phyloP scores from a whole-genome alignment of 2,329 filamentous ascomycete species.

The Colletotrichum falcatum region DNA sequence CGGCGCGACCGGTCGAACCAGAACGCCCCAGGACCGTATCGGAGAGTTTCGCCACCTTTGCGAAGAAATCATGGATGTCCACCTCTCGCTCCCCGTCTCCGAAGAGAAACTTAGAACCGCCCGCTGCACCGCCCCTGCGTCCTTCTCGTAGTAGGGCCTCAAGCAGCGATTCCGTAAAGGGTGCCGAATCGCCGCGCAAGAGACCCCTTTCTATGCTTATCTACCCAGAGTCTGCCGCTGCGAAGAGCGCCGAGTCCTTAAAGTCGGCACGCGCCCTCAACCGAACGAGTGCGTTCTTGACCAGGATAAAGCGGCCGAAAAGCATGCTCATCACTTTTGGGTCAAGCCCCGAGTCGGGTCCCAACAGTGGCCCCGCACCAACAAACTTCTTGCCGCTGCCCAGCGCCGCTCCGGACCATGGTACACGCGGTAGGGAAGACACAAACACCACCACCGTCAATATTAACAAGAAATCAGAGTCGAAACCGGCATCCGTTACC shows the following conservation, averaged over 20 bases:
- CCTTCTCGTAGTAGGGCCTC: slow-evolving; percentile 28
- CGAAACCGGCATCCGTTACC: slow-evolving; percentile 52
- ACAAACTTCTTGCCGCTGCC: slow-evolving; percentile 59
- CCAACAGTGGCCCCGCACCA: slow-evolving; percentile 58
- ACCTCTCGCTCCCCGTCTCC: slow-evolving; percentile 63
- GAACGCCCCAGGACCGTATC: slow-evolving; percentile 55
- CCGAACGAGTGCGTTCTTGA: slow-evolving; percentile 62
- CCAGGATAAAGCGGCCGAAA: slow-evolving; percentile 62
- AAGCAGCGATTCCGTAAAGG: slow-evolving; percentile 41
- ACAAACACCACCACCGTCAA: slow-evolving; percentile 13
- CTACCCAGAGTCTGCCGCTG: slow-evolving; percentile 45
- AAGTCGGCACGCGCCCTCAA: slow-evolving; percentile 54
- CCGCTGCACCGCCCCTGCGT: slow-evolving; percentile 41
- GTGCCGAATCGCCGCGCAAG: slow-evolving; percentile 49
- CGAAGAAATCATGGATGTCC: slow-evolving; percentile 64
- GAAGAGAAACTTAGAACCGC: slow-evolving; percentile 47
- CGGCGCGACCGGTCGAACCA: slow-evolving; percentile 44
- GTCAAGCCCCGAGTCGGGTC: slow-evolving; percentile 53
- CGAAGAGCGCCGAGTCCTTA: slow-evolving; percentile 52
- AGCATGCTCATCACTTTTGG: slow-evolving; percentile 56
- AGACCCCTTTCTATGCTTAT: slow-evolving; percentile 47
- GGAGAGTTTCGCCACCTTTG: slow-evolving; percentile 63
- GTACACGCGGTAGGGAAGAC: slow-evolving; percentile 20
- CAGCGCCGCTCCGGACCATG: slow-evolving; percentile 44
- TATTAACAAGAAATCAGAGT: slow-evolving; percentile 12